These are phyloP conservation scores for Theobroma cacao DNA, from an alignment of 345 rosid species.

Conservation along the genomic window DNA sequence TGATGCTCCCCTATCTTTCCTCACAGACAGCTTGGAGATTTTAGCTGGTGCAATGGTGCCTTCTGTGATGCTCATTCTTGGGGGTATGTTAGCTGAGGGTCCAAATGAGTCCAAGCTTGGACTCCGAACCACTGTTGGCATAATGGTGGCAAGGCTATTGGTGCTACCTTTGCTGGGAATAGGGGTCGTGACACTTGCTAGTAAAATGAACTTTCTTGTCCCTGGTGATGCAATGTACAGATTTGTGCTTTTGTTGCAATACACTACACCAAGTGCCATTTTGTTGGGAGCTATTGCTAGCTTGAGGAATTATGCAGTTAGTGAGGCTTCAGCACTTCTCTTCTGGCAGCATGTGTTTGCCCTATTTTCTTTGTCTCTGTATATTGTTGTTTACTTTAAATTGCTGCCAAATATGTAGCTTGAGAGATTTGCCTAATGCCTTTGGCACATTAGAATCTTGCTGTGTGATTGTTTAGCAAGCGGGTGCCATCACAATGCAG, in stretches of 20 bases:
- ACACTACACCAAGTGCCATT: constrained; percentile 92
- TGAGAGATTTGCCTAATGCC: constrained; percentile 10
- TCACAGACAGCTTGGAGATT: constrained; percentile 84
- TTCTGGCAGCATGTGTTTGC: constrained; percentile 95
- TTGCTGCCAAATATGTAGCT: constrained; percentile 32
- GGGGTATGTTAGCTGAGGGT: constrained; percentile 95
- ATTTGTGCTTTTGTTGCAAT: constrained; percentile 82
- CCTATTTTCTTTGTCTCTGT: constrained; percentile 70
- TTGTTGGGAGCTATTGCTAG: constrained; percentile 89
- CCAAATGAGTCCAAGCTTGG: constrained; percentile 85
- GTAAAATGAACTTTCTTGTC: constrained; percentile 51
- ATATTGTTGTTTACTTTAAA: constrained; percentile 65
- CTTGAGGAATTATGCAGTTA: constrained; percentile 81
- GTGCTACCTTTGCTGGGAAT: constrained; percentile 83
- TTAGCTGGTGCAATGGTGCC: constrained; percentile 91
- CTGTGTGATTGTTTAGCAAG: background rate
- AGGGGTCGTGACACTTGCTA: constrained; percentile 59
- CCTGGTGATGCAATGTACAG: constrained; percentile 65
- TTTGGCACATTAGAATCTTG: constrained; percentile 7
- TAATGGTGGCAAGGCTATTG: constrained; percentile 73
- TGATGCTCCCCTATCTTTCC: constrained; percentile 76
- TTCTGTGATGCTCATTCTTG: constrained; percentile 93
- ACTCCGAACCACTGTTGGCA: constrained; percentile 67
- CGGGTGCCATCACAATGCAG: background rate
- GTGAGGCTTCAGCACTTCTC: constrained; percentile 83